Evolutionary conservation across 345 rosid species (phyloP).

Genomic region (Ceriops tagal): DNA sequence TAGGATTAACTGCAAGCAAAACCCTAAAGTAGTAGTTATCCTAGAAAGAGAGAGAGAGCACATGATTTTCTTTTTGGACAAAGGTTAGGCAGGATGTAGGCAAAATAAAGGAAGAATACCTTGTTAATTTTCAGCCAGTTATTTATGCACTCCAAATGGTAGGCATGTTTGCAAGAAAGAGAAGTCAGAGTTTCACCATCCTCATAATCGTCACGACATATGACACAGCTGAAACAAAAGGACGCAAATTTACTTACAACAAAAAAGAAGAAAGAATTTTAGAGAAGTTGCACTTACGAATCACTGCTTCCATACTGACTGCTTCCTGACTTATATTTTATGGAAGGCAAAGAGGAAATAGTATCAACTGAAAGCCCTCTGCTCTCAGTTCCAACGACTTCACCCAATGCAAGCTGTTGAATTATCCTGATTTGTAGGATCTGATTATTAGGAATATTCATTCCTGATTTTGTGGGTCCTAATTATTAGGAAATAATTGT

Average conservation of each 20-base stretch:
- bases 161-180: slow-evolving; percentile 91
- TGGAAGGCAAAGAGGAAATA: slow-evolving; percentile 73
- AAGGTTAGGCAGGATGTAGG: not conserved
- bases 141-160: slow-evolving; percentile 89
- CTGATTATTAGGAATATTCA: too few relatives aligned
- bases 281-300: slow-evolving; percentile 51
- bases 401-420: slow-evolving; percentile 91
- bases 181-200: slow-evolving; percentile 71
- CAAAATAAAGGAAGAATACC: slow-evolving; percentile 33
- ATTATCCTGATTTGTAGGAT: too few relatives aligned
- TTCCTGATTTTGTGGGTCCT: too few relatives aligned
- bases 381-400: slow-evolving; percentile 84
- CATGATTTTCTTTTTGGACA: not conserved
- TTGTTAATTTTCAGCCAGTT: slow-evolving; percentile 95
- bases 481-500: too few relatives aligned
- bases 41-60: too few relatives aligned
- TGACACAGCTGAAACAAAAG: slow-evolving; percentile 68
- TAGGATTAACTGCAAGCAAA: too few relatives aligned
- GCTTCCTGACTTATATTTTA: slow-evolving; percentile 65
- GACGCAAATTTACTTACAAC: slow-evolving; percentile 3
- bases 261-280: slow-evolving; percentile 6
- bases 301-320: slow-evolving; percentile 78
- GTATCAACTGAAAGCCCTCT: slow-evolving; percentile 85
- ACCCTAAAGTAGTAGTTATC: too few relatives aligned
- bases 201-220: slow-evolving; percentile 88